Base-by-base conservation (phyloP, 2,329 filamentous ascomycete genomes). In the Pseudopithomyces maydicus region DNA sequence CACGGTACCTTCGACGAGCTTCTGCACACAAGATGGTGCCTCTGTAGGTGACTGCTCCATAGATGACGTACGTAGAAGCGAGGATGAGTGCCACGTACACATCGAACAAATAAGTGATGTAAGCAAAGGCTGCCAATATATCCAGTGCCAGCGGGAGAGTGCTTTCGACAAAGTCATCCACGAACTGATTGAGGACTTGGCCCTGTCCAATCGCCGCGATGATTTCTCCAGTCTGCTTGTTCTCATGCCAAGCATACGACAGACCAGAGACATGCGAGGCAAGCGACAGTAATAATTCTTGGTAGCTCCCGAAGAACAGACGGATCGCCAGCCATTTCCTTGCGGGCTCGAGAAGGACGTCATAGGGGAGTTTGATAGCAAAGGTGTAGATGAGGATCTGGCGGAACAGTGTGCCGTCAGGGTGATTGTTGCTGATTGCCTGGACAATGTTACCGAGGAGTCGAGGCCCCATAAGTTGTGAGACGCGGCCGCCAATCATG, bases 381-480 rank as follows among this genome's bases (percentile, higher is more conserved):
- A 83, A 56, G 22, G 86, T 77, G 17, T 54, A 55, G 71, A 82
- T 85, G 0, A 82, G 54, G 20, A 87, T 77, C 29, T 81, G 75
- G 52, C 74, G 69, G 79, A 80, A 84, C 7, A 85, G 80, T 6
- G 64, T 58, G 35, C 73, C 76, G 64, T 66, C 79, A 38, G 77
- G 75, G 38, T 82, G 80, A n/a, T 50, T 45, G 22, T 43, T 29
- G 33, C 80, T 81, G 29, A 94, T 77, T 55, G 83, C 84, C 66
- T 94, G 86, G 65, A 90, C 86, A 58, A 95, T 85, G 51, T 89
- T 84, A 56, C 90, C 91, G 33, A 92, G 84, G 68, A 93, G 90
- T 20, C 88, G 83, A 12, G 91, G 91, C 38, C 91, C 85, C 44
- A 94, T 75, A 10, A 95, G 79, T 65, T 91, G 90, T 44, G 94